Evolutionary conservation across 306 rosid genomes (phyloP).

Genomic region (Rosa rugosa): DNA sequence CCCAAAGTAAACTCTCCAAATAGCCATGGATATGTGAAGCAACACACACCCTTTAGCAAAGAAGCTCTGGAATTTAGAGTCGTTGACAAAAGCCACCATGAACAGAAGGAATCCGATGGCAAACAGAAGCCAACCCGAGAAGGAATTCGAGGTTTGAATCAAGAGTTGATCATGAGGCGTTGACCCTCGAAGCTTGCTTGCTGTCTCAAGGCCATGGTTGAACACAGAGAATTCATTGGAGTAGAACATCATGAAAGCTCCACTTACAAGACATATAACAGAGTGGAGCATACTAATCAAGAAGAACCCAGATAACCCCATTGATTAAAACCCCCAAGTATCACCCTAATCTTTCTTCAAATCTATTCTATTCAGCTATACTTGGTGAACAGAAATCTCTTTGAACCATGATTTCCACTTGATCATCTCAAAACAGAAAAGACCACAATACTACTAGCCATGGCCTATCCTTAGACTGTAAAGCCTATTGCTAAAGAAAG

Average conservation of each 20-base stretch:
- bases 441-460: too few species aligned
- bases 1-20: slow-evolving; percentile 76
- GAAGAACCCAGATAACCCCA: slow-evolving; percentile 68
- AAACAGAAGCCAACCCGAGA: slow-evolving; percentile 79
- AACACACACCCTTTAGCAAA: slow-evolving; percentile 84
- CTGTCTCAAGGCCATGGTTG: slow-evolving; percentile 70
- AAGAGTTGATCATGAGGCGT: slow-evolving; percentile 79
- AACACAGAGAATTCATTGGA: slow-evolving; percentile 60
- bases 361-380: background rate
- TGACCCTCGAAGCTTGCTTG: slow-evolving; percentile 82
- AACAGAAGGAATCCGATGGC: slow-evolving; percentile 65
- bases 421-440: background rate
- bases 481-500: background rate
- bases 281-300: slow-evolving; percentile 76
- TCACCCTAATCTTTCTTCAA: slow-evolving; percentile 10
- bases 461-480: background rate
- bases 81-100: slow-evolving; percentile 85
- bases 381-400: background rate
- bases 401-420: background rate
- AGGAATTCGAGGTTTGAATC: slow-evolving; percentile 75
- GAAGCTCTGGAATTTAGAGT: slow-evolving; percentile 77
- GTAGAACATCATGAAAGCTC: slow-evolving; percentile 70
- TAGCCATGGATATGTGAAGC: slow-evolving; percentile 84
- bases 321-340: slow-evolving; percentile 19
- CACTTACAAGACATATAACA: slow-evolving; percentile 65